A percentile compares a stretch with the other conserved stretches of the same genome.
Evolutionary conservation across 306 rosid genomes (phyloP).

Genomic region (Castanea sativa): DNA sequence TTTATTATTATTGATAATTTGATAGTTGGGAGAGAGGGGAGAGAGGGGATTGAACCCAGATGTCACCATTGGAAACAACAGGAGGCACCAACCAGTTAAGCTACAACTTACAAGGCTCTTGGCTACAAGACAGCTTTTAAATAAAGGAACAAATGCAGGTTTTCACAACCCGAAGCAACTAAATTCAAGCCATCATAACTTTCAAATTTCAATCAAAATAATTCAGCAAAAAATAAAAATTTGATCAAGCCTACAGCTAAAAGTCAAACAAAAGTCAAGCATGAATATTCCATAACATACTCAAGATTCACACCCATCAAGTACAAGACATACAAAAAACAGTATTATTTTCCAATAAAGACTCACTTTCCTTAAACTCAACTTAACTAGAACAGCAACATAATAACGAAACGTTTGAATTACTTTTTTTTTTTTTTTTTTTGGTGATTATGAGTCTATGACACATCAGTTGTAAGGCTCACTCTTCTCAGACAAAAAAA

Average conservation of each 20-base stretch:
- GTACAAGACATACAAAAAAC: neutral
- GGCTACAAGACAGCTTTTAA: neutral
- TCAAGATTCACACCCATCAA: neutral
- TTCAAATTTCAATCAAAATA: neutral
- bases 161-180: neutral
- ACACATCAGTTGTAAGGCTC: too few relatives aligned
- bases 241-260: neutral
- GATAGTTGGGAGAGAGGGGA: too few relatives aligned
- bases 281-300: neutral
- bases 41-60: too few relatives aligned
- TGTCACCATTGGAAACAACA: too few relatives aligned
- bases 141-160: neutral
- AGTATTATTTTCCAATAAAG: neutral
- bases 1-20: too few relatives aligned
- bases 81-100: too few relatives aligned
- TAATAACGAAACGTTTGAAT: too few relatives aligned
- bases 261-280: neutral
- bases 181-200: neutral
- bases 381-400: neutral
- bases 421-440: too few relatives aligned
- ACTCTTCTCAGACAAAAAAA: neutral
- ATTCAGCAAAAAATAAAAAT: neutral
- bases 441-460: too few relatives aligned
- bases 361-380: neutral
- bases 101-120: too few relatives aligned